These are phyloP conservation scores for Myochromella boudieri DNA, from an alignment of 768 basidiomycete species.

Conservation along the genomic window DNA sequence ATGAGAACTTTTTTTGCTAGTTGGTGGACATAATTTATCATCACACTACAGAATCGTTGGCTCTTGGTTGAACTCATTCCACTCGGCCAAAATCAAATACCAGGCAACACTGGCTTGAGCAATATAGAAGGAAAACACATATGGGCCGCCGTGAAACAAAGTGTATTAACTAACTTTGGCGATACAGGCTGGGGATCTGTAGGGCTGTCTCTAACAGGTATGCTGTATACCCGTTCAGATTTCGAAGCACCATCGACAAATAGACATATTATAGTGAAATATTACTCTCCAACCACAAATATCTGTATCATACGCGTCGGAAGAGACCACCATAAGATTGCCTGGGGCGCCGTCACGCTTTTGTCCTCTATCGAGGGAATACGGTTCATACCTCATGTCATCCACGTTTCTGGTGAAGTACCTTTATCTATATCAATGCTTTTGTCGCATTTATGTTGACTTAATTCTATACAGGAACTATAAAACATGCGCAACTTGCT, in stretches of 20 bases:
- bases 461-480: slow-evolving; percentile 57
- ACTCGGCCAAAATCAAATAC: slow-evolving; percentile 31
- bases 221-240: slow-evolving; percentile 13
- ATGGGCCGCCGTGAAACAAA: slow-evolving; percentile 68
- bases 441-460: background rate
- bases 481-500: slow-evolving; percentile 80
- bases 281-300: slow-evolving; percentile 81
- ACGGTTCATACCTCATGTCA: slow-evolving; percentile 68
- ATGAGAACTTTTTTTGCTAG: background rate
- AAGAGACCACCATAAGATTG: slow-evolving; percentile 74
- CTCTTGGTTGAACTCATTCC: slow-evolving; percentile 82
- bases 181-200: slow-evolving; percentile 87
- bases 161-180: slow-evolving; percentile 72
- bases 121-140: slow-evolving; percentile 63
- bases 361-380: slow-evolving; percentile 60
- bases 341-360: slow-evolving; percentile 79
- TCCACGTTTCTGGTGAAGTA: slow-evolving; percentile 74
- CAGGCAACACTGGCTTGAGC: slow-evolving; percentile 17
- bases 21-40: background rate
- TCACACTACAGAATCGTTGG: slow-evolving; percentile 73
- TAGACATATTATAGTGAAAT: slow-evolving; percentile 63
- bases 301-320: slow-evolving; percentile 86
- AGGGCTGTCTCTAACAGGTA: slow-evolving; percentile 68
- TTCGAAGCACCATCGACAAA: background rate
- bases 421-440: background rate